Base-by-base conservation (phyloP, 164 flowering plant species). In the Liriodendron chinense region DNA sequence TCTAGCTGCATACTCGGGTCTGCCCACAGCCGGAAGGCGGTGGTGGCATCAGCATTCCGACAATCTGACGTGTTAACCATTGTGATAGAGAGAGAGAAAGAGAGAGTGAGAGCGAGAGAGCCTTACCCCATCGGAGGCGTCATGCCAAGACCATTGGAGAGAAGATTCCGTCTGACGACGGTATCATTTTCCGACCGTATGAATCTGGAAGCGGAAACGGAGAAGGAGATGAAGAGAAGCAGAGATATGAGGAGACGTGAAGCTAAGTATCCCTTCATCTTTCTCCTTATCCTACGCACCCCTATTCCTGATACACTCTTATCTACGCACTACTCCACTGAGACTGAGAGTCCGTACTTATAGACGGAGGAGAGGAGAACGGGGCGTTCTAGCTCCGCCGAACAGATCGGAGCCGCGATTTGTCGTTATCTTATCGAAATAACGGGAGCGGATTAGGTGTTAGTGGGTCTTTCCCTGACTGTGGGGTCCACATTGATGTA, bases 121-220 rank as follows among this genome's bases (percentile, higher is more conserved):
- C 9, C 18, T 53, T 26, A 70, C 47, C 26, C 88, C 86, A 85
- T 85, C 10, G 75, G 84, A 69, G 88, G 88, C 16, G 85, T 82
- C 1, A 21, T 68, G 18, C 82, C 83, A 3, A 85, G 84, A 1
- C 86, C 85, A 72, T 85, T 83, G 9, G 78, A 72, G 20, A 82
- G 65, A 61, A 83, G 76, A 53, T 67, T 78, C 72, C 79, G 75
- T 47, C 82, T 63, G 47, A 47, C 2, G 18, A 49, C 65, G 18
- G 16, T 65, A 20, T 66, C 65, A 1, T 23, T 25, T 24, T 26
- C 69, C 0, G 43, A 25, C 8, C 18, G 18, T 26, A 66, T 23
- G 69, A 23, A 49, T 49, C 76, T 68, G 8, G 47, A 14, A 18
- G 80, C 69, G 14, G 47, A 67, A 8, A 10, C 13, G 66, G 61